These are phyloP conservation scores for Sequoiadendron giganteum DNA, from an alignment of 75 land plant species.

Conservation along the genomic window DNA sequence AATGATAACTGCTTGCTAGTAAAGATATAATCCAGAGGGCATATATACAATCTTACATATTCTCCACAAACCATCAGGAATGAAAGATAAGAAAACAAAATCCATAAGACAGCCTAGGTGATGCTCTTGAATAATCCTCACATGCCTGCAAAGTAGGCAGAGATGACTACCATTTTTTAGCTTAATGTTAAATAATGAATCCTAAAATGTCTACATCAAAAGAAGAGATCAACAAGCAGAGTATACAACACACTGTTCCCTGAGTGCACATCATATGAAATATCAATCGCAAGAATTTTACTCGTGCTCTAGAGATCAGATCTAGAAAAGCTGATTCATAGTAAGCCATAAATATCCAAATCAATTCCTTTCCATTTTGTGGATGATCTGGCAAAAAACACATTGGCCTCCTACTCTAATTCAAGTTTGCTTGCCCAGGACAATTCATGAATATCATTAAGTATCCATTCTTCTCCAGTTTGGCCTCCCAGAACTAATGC, in stretches of 20 bases:
- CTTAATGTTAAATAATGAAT: background rate
- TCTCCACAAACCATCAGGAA: conserved; percentile 2
- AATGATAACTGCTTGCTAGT: background rate
- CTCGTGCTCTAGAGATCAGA: background rate
- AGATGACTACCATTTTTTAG: background rate
- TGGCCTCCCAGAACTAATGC: conserved; percentile 82
- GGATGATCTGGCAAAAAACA: background rate
- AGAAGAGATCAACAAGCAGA: background rate
- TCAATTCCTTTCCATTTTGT: background rate
- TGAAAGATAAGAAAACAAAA: conserved; percentile 4
- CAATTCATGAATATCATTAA: conserved; percentile 78
- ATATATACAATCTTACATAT: conserved; percentile 10
- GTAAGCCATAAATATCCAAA: background rate
- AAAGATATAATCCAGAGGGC: background rate
- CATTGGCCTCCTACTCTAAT: background rate
- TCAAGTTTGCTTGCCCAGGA: conserved; percentile 51
- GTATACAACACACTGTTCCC: background rate
- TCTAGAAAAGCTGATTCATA: background rate
- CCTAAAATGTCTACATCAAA: background rate
- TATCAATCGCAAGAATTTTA: background rate
- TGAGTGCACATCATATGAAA: background rate
- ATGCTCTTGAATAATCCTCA: background rate
- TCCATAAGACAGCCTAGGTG: background rate
- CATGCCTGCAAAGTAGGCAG: conserved; percentile 1
- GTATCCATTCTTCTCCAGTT: conserved; percentile 84